A percentile compares a stretch with the other conserved stretches of the same genome.
These are phyloP conservation scores for Mortierella sp. DNA, from an alignment of 371 early-diverging fungal species.

Conservation along the genomic window DNA sequence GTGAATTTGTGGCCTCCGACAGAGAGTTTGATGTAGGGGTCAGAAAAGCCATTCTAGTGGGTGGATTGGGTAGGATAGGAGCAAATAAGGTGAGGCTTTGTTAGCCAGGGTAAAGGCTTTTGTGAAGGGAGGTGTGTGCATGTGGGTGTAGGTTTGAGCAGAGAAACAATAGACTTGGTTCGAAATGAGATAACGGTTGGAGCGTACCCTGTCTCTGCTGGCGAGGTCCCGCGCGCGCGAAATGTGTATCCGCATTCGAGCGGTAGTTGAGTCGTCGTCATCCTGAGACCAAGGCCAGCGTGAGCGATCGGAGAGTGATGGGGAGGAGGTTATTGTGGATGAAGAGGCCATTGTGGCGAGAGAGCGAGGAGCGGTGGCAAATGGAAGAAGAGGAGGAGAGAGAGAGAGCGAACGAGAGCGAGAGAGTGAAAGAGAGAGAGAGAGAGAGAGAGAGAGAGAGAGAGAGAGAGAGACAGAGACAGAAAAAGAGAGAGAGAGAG, in stretches of 20 bases:
- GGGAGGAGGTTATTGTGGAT: not conserved
- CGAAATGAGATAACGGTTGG: not conserved
- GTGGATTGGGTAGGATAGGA: not conserved
- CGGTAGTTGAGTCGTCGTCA: conserved; percentile 27
- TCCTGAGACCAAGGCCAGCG: conserved; percentile 20
- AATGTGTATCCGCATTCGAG: conserved; percentile 39
- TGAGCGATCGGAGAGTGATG: not conserved
- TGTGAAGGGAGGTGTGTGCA: conserved; percentile 41
- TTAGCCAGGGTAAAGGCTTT: conserved; percentile 41
- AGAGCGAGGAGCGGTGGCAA: not conserved
- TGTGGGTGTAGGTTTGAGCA: conserved; percentile 9
- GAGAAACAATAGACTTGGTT: not conserved
- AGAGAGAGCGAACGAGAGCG: too few species aligned
- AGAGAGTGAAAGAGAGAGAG: too few species aligned
- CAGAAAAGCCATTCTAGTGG: conserved; percentile 64
- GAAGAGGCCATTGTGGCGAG: not conserved
- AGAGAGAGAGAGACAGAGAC: not conserved
- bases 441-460: not conserved
- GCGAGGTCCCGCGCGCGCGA: conserved; percentile 32
- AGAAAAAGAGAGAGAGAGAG: not conserved
- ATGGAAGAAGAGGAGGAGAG: not conserved
- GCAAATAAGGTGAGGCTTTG: conserved; percentile 54
- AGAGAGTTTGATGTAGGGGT: conserved; percentile 68
- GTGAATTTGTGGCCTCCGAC: conserved; percentile 73
- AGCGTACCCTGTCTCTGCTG: conserved; percentile 49